Evolutionary conservation across 805 yeast species (phyloP).

Genomic region (Myxozyma mucilagina): DNA sequence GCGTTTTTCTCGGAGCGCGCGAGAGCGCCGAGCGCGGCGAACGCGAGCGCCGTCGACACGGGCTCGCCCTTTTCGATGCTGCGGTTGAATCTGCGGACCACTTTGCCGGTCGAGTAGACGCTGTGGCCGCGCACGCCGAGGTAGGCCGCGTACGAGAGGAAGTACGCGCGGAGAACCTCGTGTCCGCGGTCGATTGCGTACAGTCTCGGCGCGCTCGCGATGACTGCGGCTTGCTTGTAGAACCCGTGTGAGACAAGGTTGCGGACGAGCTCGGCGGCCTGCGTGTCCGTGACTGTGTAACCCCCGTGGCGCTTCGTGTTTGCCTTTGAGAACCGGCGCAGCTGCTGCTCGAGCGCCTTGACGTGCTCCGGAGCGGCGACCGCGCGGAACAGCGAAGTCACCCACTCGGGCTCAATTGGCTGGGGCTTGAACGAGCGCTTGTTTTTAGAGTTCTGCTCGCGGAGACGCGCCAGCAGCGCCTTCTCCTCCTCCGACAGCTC

Average conservation of each 20-base stretch:
- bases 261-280: constrained; percentile 9
- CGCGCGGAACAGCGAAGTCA: too few relatives aligned
- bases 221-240: constrained; percentile 4
- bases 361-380: neutral
- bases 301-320: neutral
- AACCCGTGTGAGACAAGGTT: constrained; percentile 9
- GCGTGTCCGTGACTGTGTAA: constrained; percentile 13
- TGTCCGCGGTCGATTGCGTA: neutral
- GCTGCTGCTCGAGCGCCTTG: neutral
- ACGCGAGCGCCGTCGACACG: constrained; percentile 1
- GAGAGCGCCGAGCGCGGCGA: neutral
- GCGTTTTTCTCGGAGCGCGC: neutral
- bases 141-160: neutral
- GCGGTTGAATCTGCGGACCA: neutral
- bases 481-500: too few relatives aligned
- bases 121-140: neutral
- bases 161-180: neutral
- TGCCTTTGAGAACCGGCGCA: constrained; percentile 4
- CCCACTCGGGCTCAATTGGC: too few relatives aligned
- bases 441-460: too few relatives aligned
- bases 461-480: too few relatives aligned
- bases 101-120: neutral
- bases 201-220: neutral
- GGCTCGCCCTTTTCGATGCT: neutral
- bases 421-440: too few relatives aligned